Percentiles rank a stretch among this genome's conserved stretches.
Conservation (phyloP, 202 grass and related monocot genomes). For the Digitaria exilis region DNA sequence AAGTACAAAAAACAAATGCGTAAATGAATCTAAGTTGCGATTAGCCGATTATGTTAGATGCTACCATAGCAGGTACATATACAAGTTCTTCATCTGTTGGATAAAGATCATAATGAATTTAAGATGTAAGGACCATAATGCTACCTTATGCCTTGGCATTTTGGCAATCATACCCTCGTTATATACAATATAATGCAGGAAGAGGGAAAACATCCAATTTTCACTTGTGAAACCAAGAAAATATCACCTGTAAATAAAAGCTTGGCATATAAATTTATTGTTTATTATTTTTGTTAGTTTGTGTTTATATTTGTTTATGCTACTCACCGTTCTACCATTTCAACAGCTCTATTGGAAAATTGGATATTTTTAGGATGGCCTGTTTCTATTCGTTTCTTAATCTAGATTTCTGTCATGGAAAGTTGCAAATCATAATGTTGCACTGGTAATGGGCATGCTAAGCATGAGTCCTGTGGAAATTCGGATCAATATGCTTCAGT, state of each 20-base stretch:
- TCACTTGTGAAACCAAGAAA: neutral
- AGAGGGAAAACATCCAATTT: neutral
- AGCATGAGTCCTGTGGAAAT: neutral
- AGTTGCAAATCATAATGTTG: neutral
- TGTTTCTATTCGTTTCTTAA: neutral
- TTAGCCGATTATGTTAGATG: neutral
- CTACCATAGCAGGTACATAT: neutral
- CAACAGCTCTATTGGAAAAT: neutral
- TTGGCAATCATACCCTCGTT: neutral
- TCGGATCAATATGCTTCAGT: neutral
- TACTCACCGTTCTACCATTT: conserved; percentile 4
- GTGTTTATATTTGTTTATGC: conserved; percentile 9
- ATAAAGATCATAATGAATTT: too few species aligned
- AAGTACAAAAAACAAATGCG: conserved; percentile 9
- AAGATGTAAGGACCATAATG: too few species aligned
- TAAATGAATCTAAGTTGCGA: conserved; percentile 9
- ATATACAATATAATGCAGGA: conserved; percentile 5
- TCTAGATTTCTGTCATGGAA: neutral
- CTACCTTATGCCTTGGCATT: too few species aligned
- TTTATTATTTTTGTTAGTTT: neutral
- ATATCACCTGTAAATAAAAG: neutral
- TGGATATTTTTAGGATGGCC: neutral
- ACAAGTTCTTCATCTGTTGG: conserved; percentile 19
- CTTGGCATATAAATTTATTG: neutral
- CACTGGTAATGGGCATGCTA: neutral